Base-by-base conservation (phyloP, 371 early-diverging fungal species). In the Mucor sp. region DNA sequence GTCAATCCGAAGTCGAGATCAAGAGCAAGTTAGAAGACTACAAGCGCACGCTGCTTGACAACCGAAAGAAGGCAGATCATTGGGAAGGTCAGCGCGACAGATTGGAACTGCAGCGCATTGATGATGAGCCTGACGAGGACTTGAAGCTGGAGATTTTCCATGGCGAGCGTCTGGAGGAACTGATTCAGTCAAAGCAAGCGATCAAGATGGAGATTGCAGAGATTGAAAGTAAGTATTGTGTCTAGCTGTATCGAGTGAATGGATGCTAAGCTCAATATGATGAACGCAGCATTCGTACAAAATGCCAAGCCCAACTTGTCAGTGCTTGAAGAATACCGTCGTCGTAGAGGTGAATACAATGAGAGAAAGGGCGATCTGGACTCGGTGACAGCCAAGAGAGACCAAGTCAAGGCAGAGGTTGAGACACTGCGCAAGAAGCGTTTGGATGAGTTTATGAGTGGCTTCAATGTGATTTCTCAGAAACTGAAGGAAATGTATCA, bases 401-500 rank as follows among this genome's bases (percentile, higher is more conserved):
- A 98, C 74, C 78, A 70, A 7, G 89, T 89, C 19, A 94, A 95
- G 80, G 71, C 76, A 25, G 77, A 83, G 61, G 90, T 92, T 57
- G 97, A 97, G 65, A 79, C 79, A 9, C 77, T 98, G 60, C 90
- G 95, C 25, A 94, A 93, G 58, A 75, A 84, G 64, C 88, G 99
- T 44, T 75, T 95, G 15, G 92, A 93, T 39, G 93, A 95, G 79
- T 99, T 99, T 76, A 98, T 99, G 97, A 83, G 86, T 11, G 99
- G 99, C 0, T 99, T 99, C 77, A 92, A 89, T 37, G 81, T 86
- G 30, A 99, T 99, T 55, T 97, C 99, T 27, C 82, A 90, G 67
- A 92, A 97, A 71, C 84, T 99, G 32, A 99, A 99, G 82, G 98
- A 97, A 82, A 99, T 99, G 94, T 99, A 99, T 78, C 98, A 96